A percentile compares a stretch with the other conserved stretches of the same genome.
These are phyloP conservation scores for Salix suchowensis DNA, from an alignment of 345 rosid species.

Conservation along the genomic window DNA sequence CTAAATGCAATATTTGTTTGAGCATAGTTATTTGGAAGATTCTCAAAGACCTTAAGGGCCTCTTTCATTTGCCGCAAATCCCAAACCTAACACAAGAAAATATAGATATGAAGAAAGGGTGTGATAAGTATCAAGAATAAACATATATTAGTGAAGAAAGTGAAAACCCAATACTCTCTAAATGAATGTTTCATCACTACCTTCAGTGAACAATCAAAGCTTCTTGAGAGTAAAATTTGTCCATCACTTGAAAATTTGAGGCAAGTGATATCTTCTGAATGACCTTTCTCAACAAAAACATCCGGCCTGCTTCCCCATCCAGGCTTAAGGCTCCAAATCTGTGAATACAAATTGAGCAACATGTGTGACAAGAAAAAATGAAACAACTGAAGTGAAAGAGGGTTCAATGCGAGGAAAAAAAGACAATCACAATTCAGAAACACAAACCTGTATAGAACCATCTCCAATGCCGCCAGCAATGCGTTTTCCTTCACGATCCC, in stretches of 20 bases:
- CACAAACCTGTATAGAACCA: constrained; percentile 86
- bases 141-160: neutral
- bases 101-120: constrained; percentile 1
- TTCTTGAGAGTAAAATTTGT: constrained; percentile 66
- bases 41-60: constrained; percentile 71
- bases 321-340: constrained; percentile 92
- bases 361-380: neutral
- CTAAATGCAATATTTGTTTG: constrained; percentile 92
- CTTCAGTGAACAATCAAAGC: constrained; percentile 87
- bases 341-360: neutral
- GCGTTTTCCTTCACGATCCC: constrained; percentile 92
- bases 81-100: constrained; percentile 62
- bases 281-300: constrained; percentile 66
- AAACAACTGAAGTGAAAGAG: neutral
- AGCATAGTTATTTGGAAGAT: constrained; percentile 83
- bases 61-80: constrained; percentile 81
- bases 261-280: constrained; percentile 84
- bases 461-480: constrained; percentile 89
- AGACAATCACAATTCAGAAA: constrained; percentile 5
- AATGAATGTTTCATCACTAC: constrained; percentile 32
- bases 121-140: constrained; percentile 11
- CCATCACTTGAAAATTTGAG: constrained; percentile 92
- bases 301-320: constrained; percentile 99
- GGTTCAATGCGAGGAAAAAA: neutral
- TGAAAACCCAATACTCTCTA: constrained; percentile 1